Evolutionary conservation across 768 basidiomycete genomes (phyloP), one percentile per base, ranked within the genome.

Genomic region (Xanthoconium stramineum): DNA sequence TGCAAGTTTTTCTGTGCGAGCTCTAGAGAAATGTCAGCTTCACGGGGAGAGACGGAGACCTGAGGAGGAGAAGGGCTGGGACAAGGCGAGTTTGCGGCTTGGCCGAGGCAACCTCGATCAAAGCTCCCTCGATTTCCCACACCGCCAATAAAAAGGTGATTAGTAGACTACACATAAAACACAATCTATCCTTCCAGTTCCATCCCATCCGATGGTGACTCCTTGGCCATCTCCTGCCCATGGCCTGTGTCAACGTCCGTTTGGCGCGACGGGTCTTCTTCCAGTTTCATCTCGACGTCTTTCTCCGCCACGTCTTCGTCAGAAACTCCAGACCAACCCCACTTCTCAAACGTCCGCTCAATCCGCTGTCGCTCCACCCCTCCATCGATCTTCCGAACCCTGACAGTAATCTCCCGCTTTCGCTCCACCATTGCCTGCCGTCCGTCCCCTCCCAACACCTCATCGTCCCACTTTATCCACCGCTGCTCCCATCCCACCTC

Each of bases 301-400:
- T 30, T 45, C 42, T 45, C 58, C 43, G 12, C 47, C 57, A 43
- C 47, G 12, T 24, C 37, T 14, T 51, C 52, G 28, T 46, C 53
- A 19, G 57, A 39, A 47, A 42, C 44, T 7, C 55, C 56, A 20
- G 68, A 53, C 87, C 87, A 89, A 17, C 65, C 75, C 87, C 88
- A 91, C 49, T 78, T 77, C 71, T 91, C 89, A 42, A 85, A 71
- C 28, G 76, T 72, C 56, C 89, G 80, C 64, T 88, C 85, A 59
- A 89, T 80, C 47, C 82, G 79, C 60, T 91, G 89, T 60, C 89
- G 75, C 65, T 91, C 89, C 40, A 90, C 42, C 20, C 85, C 83
- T 30, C 75, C 73, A 40, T 62, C 72, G 10, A 80, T 82, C 67
- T 75, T 78, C 57, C 87, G 79, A 57, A 85, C 76, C 69, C 82